Evolutionary conservation across 441 rosid species (phyloP), one percentile per base, ranked within the genome.

Genomic region (Syzygium syzygioides): DNA sequence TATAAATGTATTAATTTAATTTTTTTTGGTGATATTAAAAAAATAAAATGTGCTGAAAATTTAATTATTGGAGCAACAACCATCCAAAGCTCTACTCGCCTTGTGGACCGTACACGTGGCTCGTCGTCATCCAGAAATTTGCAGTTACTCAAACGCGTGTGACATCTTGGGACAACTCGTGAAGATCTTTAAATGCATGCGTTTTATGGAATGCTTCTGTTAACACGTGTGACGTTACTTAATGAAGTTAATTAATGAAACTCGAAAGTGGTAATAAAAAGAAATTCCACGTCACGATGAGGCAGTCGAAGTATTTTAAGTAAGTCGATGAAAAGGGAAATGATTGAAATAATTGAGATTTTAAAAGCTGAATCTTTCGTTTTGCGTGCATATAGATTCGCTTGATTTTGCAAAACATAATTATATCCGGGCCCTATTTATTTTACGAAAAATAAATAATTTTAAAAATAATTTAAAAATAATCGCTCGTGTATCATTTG

Each of bases 361-460:
- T 55, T 7, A 18, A 55, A 6, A 7, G 20, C 8, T 2, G 55
- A 55, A 55, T 55, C 19, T 5, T 54, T 54, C 6, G 55, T 54
- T 11, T 54, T 54, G 19, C 18, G 55, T 54, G 55, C 5, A 54
- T 54, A 54, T 5, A 54, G 55, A 15, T 15, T 6, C 55, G 7
- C 55, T 17, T 15, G 55, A 15, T 55, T 54, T 55, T 55, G 56
- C 56, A 55, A 55, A 18, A 55, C 14, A 9, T 18, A 9, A 55
- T 55, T 15, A 8, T 17, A 54, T 45, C 9, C 48, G 9, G 48
- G 0, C 2, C 1, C 1, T 1, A 0, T 7, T 45, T 45, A 7
- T 45, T 45, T 45, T 2, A 45, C 10, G 9, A 7, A 45, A 45
- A 45, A 7, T 45, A 45, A 7, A 45, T 45, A 45, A 45, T 1